Evolutionary conservation across 371 early-diverging fungal genomes (phyloP).

Genomic region (Thermomucor indicae-seudaticae): DNA sequence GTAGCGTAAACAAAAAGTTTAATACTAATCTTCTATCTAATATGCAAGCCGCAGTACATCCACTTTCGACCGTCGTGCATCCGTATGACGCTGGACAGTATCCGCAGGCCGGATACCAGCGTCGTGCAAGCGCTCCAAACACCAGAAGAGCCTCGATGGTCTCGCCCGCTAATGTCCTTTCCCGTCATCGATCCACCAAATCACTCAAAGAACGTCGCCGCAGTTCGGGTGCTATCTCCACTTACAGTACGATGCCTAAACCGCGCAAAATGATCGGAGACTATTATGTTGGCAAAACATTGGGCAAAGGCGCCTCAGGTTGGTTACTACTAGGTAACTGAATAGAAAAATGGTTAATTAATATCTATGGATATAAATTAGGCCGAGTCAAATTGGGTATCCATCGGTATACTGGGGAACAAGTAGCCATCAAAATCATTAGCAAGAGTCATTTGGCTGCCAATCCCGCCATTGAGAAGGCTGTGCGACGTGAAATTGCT

Average conservation of each 20-base stretch:
- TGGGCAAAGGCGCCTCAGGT: constrained; percentile 53
- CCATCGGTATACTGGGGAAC: constrained; percentile 39
- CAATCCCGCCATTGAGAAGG: constrained; percentile 61
- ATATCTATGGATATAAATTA: constrained; percentile 2
- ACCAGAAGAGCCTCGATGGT: constrained; percentile 25
- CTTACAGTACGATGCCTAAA: constrained; percentile 26
- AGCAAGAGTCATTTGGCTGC: constrained; percentile 43
- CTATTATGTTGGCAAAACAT: constrained; percentile 45
- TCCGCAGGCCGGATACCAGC: constrained; percentile 12
- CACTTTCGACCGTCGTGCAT: background rate
- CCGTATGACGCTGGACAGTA: background rate
- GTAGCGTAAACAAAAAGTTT: too few species aligned
- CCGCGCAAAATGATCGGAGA: constrained; percentile 46
- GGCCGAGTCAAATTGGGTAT: constrained; percentile 47
- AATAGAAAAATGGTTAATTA: background rate
- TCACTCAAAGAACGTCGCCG: constrained; percentile 33
- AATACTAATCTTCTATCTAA: background rate
- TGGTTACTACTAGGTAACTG: constrained; percentile 3
- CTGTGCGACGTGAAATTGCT: constrained; percentile 69
- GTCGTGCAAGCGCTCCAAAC: constrained; percentile 15
- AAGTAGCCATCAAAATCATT: constrained; percentile 49
- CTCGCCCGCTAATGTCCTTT: constrained; percentile 12
- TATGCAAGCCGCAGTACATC: background rate
- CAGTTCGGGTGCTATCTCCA: constrained; percentile 40
- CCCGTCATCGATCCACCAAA: constrained; percentile 23